Conservation (phyloP, 2,329 filamentous ascomycete species). For the Penicillium sp. region DNA sequence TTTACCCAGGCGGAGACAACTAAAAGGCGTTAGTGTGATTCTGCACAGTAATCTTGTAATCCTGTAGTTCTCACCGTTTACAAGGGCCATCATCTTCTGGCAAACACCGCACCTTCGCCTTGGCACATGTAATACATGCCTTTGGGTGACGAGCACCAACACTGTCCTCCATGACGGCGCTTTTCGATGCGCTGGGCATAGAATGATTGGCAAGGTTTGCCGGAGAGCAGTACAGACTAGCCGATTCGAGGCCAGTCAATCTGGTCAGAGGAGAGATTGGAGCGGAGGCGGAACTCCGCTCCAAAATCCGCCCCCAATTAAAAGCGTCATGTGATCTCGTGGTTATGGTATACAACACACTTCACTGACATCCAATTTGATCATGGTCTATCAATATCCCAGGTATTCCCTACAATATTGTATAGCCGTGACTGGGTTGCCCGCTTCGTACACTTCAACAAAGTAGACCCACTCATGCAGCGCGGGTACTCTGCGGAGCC, state of each 20-base stretch:
- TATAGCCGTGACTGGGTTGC: no score
- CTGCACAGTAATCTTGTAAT: background rate
- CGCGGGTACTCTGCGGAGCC: no score
- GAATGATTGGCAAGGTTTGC: background rate
- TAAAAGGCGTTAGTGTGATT: constrained; percentile 6
- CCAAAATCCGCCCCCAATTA: background rate
- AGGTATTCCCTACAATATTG: no score
- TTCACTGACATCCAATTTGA: no score
- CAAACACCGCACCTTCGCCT: constrained; percentile 24
- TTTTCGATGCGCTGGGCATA: background rate
- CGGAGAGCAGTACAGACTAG: background rate
- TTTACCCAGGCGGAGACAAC: constrained; percentile 30
- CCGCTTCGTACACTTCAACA: no score
- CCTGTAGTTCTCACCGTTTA: constrained; percentile 13
- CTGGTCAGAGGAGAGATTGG: background rate
- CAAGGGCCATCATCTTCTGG: constrained; percentile 15
- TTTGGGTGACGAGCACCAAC: constrained; percentile 15
- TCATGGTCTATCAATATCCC: no score
- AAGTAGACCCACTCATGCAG: no score
- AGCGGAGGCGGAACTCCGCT: background rate
- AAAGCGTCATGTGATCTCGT: background rate
- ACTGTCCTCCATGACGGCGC: constrained; percentile 9
- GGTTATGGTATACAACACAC: no score
- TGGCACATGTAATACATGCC: constrained; percentile 23
- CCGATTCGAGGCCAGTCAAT: background rate